Evolutionary conservation across 768 basidiomycete genomes (phyloP).

Genomic region (Tulasnella sp.): DNA sequence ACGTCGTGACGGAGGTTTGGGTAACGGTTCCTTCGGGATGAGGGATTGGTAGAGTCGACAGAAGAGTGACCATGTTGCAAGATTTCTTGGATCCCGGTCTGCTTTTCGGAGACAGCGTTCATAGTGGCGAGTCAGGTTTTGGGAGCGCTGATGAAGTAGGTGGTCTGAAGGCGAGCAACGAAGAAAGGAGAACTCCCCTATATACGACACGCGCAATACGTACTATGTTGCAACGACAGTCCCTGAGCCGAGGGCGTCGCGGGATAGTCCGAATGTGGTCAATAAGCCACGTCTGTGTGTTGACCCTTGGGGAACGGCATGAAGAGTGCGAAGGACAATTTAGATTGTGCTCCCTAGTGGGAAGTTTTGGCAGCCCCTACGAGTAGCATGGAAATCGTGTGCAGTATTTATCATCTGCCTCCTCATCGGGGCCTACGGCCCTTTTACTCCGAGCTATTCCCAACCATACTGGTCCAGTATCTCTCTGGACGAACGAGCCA

Average conservation of each 20-base stretch:
- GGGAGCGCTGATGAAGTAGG: neutral
- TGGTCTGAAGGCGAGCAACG: neutral
- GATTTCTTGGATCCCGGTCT: neutral
- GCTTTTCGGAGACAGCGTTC: neutral
- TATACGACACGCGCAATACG: no score
- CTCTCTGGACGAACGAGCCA: constrained; percentile 57
- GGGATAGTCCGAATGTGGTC: no score
- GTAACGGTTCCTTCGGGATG: neutral
- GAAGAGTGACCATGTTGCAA: neutral
- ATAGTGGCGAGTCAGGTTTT: neutral
- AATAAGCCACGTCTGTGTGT: no score
- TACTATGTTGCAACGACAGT: no score
- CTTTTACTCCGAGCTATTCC: constrained; percentile 69
- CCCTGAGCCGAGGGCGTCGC: no score
- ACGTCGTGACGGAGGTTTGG: neutral
- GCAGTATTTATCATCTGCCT: no score
- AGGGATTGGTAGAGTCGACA: neutral
- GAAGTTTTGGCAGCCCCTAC: no score
- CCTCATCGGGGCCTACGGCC: constrained; percentile 60
- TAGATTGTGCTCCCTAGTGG: no score
- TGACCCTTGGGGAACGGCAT: no score
- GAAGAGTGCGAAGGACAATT: no score
- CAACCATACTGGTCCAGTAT: constrained; percentile 55
- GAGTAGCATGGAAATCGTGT: no score
- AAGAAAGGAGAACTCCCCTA: neutral